These are phyloP conservation scores for Chalciporus piperatus DNA, from an alignment of 768 basidiomycete genomes.

Conservation along the genomic window DNA sequence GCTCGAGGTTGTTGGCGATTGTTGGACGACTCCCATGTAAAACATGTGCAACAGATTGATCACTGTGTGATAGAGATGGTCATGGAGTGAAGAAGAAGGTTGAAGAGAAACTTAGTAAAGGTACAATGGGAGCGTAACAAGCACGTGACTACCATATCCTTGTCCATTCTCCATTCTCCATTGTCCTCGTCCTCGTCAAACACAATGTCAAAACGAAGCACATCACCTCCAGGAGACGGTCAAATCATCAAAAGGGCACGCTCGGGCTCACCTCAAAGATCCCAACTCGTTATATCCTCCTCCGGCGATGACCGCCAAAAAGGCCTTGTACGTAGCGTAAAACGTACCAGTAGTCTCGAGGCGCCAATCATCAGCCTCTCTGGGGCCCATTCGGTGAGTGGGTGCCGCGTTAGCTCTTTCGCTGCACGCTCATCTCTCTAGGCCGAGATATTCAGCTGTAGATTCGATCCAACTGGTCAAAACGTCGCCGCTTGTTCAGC, in stretches of 20 bases:
- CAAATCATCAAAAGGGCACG: constrained; percentile 62
- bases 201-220: constrained; percentile 71
- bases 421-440: constrained; percentile 21
- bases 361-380: constrained; percentile 91
- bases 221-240: constrained; percentile 52
- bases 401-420: background rate
- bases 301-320: constrained; percentile 70
- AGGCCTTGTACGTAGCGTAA: constrained; percentile 78
- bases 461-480: constrained; percentile 93
- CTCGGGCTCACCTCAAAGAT: constrained; percentile 49
- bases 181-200: background rate
- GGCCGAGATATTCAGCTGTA: constrained; percentile 88
- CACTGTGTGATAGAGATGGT: too few species aligned
- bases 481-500: constrained; percentile 91
- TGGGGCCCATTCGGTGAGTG: constrained; percentile 80
- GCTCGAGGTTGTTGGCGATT: too few species aligned
- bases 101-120: too few species aligned
- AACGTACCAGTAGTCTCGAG: constrained; percentile 89
- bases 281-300: constrained; percentile 76
- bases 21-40: too few species aligned
- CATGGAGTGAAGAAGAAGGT: too few species aligned
- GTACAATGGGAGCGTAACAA: too few species aligned
- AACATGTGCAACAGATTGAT: too few species aligned
- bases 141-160: background rate
- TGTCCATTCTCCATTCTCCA: background rate